phyloP scores from a whole-genome alignment of 1,139 yeast genomes.

The Geotrichum aggregatum region DNA sequence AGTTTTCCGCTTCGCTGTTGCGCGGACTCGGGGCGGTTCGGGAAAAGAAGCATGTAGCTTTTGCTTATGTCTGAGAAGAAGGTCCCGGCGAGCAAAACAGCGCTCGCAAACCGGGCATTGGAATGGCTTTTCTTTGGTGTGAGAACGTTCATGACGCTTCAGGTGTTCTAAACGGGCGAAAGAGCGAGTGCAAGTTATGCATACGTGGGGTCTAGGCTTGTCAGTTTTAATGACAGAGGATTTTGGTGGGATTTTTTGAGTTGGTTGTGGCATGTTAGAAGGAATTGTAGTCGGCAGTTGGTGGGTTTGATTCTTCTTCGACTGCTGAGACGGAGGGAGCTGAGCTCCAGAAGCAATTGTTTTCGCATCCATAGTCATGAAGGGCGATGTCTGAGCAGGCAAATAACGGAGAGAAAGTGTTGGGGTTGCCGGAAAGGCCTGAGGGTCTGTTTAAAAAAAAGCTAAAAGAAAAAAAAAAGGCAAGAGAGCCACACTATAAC shows the following conservation, averaged over 20 bases:
- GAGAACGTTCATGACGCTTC: conserved; percentile 89
- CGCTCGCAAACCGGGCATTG: conserved; percentile 96
- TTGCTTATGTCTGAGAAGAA: conserved; percentile 88
- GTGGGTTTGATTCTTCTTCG: conserved; percentile 10
- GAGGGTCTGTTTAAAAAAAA: not conserved
- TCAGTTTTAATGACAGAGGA: conserved; percentile 78
- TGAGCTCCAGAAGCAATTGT: conserved; percentile 4
- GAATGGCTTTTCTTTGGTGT: conserved; percentile 94
- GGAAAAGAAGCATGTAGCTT: conserved; percentile 67
- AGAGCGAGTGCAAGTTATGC: conserved; percentile 88
- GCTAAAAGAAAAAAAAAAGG: not conserved
- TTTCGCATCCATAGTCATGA: conserved; percentile 5
- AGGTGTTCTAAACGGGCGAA: conserved; percentile 93
- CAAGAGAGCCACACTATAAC: not conserved
- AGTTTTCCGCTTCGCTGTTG: conserved; percentile 21
- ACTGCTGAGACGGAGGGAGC: not conserved
- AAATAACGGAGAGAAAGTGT: not conserved
- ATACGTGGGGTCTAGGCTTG: conserved; percentile 87
- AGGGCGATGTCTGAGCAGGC: not conserved
- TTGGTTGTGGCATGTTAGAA: conserved; percentile 27
- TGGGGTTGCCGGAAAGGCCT: not conserved
- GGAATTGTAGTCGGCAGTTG: conserved; percentile 9
- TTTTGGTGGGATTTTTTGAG: conserved; percentile 81
- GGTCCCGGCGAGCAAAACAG: conserved; percentile 86
- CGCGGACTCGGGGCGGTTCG: conserved; percentile 28